Evolutionary conservation across 176 grass and related monocot species (phyloP), one percentile per base, ranked within the genome.

Genomic region (Ananas comosus): DNA sequence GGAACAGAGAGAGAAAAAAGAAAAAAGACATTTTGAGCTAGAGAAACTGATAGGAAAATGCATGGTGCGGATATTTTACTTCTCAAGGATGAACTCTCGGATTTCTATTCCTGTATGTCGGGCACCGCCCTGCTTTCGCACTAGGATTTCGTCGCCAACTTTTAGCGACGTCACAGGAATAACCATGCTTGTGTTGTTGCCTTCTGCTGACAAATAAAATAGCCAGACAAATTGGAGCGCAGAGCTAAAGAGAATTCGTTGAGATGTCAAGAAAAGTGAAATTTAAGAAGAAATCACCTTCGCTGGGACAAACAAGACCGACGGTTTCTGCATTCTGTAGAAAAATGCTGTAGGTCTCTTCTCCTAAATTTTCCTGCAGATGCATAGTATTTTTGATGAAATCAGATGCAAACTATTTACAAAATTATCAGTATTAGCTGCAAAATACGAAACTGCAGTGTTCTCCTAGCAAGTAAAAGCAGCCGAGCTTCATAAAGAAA

Each of bases 41-140:
- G 33, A 42, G 33, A 42, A 42, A 42, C 33, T 42, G 33, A 42
- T 42, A 18, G 16, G 56, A 21, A 1, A 61, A 61, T 27, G 25
- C 25, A 27, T 61, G 5, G 9, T 2, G 56, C 4, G 10, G 17
- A 18, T 18, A 3, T 22, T 10, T 18, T 61, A 91, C 70, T 92
- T 97, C 77, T 97, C 89, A 50, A 97, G 48, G 69, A 97, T 90
- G 71, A 92, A 97, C 74, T 92, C 93, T 76, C 65, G 51, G 71
- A 97, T 92, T 83, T 90, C 94, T 87, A 92, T 97, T 57, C 94
- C 89, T 22, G 94, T 97, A 76, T 97, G 94, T 50, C 94, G 84
- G 69, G 86, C 94, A 21, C 82, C 86, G 0, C 89, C 80, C 65
- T 90, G 89, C 64, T 88, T 89, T 72, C 89, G 76, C 29, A 90